Evolutionary conservation across 768 basidiomycete species (phyloP).

Genomic region (Boletus reticulatus): DNA sequence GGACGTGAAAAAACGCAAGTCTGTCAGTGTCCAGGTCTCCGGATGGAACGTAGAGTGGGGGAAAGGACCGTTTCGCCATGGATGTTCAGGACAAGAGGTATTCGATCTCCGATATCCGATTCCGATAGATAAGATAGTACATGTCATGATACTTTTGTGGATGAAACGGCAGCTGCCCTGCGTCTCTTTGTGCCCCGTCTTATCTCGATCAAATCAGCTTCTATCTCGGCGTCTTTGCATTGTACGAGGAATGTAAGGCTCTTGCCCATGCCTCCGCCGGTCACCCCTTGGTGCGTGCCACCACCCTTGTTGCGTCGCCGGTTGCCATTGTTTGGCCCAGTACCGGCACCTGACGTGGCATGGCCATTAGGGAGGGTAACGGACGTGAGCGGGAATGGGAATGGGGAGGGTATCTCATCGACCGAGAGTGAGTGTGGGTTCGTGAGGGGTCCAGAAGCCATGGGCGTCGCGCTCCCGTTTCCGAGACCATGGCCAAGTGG

Average conservation of each 20-base stretch:
- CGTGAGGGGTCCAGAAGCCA: slow-evolving; percentile 65
- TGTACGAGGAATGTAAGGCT: slow-evolving; percentile 54
- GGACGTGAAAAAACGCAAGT: slow-evolving; percentile 86
- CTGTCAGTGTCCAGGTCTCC: slow-evolving; percentile 61
- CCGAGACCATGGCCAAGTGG: slow-evolving; percentile 47
- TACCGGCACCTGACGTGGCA: slow-evolving; percentile 33
- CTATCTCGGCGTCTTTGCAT: slow-evolving; percentile 69
- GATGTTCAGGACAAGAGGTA: neutral
- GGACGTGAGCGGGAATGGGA: slow-evolving; percentile 70
- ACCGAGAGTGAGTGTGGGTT: slow-evolving; percentile 85
- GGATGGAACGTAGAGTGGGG: slow-evolving; percentile 54
- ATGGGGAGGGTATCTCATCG: slow-evolving; percentile 84
- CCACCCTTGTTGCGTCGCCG: slow-evolving; percentile 51
- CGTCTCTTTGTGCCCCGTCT: slow-evolving; percentile 67
- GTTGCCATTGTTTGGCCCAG: slow-evolving; percentile 38
- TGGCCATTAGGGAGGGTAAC: slow-evolving; percentile 41
- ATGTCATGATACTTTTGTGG: slow-evolving; percentile 29
- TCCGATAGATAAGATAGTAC: slow-evolving; percentile 31
- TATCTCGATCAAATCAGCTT: slow-evolving; percentile 76
- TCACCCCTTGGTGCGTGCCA: slow-evolving; percentile 53
- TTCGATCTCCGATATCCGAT: slow-evolving; percentile 23
- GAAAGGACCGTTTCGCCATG: slow-evolving; percentile 42
- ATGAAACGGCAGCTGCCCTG: slow-evolving; percentile 32
- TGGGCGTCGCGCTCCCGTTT: slow-evolving; percentile 49
- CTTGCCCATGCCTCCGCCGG: slow-evolving; percentile 70